These are phyloP conservation scores for Chaetothyriales sp. DNA, from an alignment of 2,329 filamentous ascomycete species.

Conservation along the genomic window DNA sequence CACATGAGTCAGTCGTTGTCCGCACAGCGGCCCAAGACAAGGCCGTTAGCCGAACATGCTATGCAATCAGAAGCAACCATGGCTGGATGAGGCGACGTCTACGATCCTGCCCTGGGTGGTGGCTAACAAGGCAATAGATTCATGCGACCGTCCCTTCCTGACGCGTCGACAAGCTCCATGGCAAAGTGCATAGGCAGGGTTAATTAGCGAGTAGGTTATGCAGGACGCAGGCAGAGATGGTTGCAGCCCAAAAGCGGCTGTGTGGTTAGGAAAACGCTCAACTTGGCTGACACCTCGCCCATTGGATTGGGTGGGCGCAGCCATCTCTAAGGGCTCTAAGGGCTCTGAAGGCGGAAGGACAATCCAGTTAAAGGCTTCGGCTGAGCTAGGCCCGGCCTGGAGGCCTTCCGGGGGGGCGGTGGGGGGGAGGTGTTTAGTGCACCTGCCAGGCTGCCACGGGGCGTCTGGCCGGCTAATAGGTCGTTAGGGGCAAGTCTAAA, in stretches of 20 bases:
- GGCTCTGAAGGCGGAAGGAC: not conserved
- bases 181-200: not conserved
- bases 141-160: not conserved
- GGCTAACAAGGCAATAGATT: not conserved
- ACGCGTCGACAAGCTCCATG: not conserved
- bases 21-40: not conserved
- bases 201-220: not conserved
- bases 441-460: too few species aligned
- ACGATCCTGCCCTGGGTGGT: not conserved
- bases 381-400: not conserved
- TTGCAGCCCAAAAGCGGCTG: not conserved
- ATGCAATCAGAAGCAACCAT: not conserved
- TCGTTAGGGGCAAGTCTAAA: not conserved
- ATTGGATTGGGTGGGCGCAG: not conserved
- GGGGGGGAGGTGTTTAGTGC: too few species aligned
- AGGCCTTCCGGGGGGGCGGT: too few species aligned
- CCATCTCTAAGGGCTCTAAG: not conserved
- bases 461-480: not conserved
- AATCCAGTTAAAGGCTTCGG: not conserved
- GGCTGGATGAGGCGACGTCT: not conserved
- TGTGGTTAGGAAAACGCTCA: not conserved
- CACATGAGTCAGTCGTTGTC: not conserved
- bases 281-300: not conserved
- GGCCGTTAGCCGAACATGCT: not conserved
- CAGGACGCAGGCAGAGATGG: not conserved